phyloP scores from a whole-genome alignment of 2,329 filamentous ascomycete genomes.

The Colletotrichum kahawae region DNA sequence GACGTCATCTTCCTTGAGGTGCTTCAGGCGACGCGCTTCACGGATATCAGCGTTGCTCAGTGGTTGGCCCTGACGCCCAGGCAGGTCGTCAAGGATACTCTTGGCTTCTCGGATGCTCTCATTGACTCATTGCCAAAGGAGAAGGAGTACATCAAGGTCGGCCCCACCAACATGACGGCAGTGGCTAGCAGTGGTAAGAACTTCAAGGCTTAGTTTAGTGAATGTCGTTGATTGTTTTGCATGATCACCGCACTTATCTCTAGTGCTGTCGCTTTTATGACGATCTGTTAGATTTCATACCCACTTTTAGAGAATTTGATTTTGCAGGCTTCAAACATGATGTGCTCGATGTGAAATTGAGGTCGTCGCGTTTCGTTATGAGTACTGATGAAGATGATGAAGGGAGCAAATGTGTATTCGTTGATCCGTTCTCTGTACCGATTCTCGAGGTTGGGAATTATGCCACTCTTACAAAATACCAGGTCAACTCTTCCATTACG shows the following conservation, averaged over 20 bases:
- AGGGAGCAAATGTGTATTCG: background rate
- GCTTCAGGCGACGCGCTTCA: conserved; percentile 55
- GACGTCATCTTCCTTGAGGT: conserved; percentile 66
- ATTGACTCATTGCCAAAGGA: conserved; percentile 42
- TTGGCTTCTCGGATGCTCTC: conserved; percentile 44
- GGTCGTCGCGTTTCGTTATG: background rate
- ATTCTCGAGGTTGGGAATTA: background rate
- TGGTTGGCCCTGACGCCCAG: conserved; percentile 63
- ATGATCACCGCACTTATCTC: background rate
- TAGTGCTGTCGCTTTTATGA: background rate
- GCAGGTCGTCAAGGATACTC: conserved; percentile 63
- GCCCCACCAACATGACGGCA: conserved; percentile 41
- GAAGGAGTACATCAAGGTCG: conserved; percentile 47
- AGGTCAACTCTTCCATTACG: background rate
- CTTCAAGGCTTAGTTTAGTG: background rate
- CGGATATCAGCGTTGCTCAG: conserved; percentile 61
- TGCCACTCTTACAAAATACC: background rate
- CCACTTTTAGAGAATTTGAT: background rate
- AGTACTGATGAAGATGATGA: background rate
- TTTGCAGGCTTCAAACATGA: background rate
- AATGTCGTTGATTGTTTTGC: background rate
- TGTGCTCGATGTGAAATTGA: background rate
- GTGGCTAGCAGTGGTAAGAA: conserved; percentile 17
- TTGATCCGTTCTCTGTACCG: background rate
- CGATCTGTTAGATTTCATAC: background rate